Evolutionary conservation across 495 filamentous ascomycete genomes (phyloP), one percentile per base, ranked within the genome.

Genomic region (Annulohypoxylon moriforme): DNA sequence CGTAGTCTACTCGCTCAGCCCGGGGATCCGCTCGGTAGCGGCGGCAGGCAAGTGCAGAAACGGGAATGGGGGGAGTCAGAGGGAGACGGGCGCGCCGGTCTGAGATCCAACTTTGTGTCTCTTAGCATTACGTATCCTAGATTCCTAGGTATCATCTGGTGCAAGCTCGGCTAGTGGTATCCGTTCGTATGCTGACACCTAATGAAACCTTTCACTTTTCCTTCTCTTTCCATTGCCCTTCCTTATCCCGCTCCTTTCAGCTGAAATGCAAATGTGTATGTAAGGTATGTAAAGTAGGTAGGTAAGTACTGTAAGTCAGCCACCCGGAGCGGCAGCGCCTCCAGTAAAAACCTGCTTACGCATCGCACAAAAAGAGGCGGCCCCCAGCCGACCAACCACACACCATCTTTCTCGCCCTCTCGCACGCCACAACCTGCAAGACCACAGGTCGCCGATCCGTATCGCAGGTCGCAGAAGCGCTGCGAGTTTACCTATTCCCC

Each of bases 331-430:
- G 47, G 38, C 49, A 50, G 46, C 68, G 57, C 47, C 62, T 71
- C 62, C 62, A 71, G 68, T 67, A 38, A 42, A 31, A 67, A 25
- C 49, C 60, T 63, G 58, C 47, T 62, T 60, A 60, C 34, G 40
- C 33, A 47, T 50, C 5, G 44, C 66, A 44, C 49, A 25, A 6
- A n/a, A 3, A 25, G 25, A 38, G 27, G 5, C 31, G 38, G 38
- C 58, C 60, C 57, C 69, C 64, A 55, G 52, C 20, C 42, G 4
- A 46, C 63, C 57, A 61, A 46, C 38, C 61, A 56, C 31, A 36
- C 42, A 49, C 38, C 49, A 66, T 57, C 47, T 71, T 18, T 34
- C 24, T 44, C 46, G 22, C 46, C 10, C 14, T 16, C 50, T n/a
- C 16, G 9, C 27, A 14, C 29, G 29, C 40, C 50, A 55, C 29